phyloP scores from a whole-genome alignment of 1,284 basidiomycete species.

The Kalmanozyma brasiliensis region DNA sequence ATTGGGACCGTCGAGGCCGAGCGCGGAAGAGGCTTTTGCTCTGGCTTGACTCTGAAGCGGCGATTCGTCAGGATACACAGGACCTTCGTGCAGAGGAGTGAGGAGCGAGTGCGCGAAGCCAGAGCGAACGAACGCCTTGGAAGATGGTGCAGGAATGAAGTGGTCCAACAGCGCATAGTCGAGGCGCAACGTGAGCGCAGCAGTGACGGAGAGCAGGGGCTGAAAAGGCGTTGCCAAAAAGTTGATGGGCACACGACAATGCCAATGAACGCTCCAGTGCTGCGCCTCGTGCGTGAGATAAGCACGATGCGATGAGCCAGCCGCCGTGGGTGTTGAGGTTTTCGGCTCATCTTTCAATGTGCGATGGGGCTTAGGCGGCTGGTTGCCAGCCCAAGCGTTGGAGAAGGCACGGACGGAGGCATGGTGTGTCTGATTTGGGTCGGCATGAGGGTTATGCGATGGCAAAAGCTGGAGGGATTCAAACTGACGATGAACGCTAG shows the following conservation, averaged over 20 bases:
- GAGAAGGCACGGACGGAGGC: slow-evolving; percentile 36
- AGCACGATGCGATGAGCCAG: slow-evolving; percentile 21
- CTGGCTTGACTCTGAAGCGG: slow-evolving; percentile 33
- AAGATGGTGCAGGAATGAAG: slow-evolving; percentile 3
- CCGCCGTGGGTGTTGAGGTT: not conserved
- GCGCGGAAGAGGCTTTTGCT: slow-evolving; percentile 25
- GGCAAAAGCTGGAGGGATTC: slow-evolving; percentile 33
- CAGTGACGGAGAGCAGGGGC: slow-evolving; percentile 38
- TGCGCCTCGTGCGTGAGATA: slow-evolving; percentile 16
- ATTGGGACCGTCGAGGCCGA: slow-evolving; percentile 42
- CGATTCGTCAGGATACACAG: slow-evolving; percentile 51
- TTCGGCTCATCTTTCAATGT: slow-evolving; percentile 20
- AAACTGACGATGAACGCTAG: slow-evolving; percentile 22
- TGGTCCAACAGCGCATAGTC: slow-evolving; percentile 25
- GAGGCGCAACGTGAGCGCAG: slow-evolving; percentile 35
- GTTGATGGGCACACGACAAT: slow-evolving; percentile 38
- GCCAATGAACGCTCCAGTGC: slow-evolving; percentile 39
- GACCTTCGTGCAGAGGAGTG: slow-evolving; percentile 43
- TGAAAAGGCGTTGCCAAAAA: slow-evolving; percentile 39
- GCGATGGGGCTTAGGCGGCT: slow-evolving; percentile 29
- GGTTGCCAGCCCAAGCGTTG: slow-evolving; percentile 41
- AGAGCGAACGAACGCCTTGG: slow-evolving; percentile 12
- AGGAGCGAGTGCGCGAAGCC: slow-evolving; percentile 46
- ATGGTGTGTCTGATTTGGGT: slow-evolving; percentile 18
- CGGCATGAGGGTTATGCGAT: slow-evolving; percentile 15